Conservation (phyloP, 306 rosid species). For the Crataegus laevigata region DNA sequence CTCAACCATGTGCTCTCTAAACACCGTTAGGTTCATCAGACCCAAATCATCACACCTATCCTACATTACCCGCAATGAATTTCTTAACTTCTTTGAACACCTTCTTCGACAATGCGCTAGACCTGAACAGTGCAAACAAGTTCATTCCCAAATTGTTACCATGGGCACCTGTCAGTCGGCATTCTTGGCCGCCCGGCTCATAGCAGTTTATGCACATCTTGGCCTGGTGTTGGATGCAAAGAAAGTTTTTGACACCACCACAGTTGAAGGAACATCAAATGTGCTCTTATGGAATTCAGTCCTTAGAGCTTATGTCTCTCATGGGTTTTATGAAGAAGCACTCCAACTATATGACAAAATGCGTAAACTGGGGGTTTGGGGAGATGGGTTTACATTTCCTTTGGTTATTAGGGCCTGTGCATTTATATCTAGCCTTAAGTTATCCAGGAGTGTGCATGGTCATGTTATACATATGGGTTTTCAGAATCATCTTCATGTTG, state of each 20-base stretch:
- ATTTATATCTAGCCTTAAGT: slow-evolving; percentile 7
- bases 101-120: slow-evolving; percentile 34
- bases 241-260: slow-evolving; percentile 34
- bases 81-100: slow-evolving; percentile 36
- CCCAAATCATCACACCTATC: not conserved
- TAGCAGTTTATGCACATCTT: slow-evolving; percentile 40
- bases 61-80: slow-evolving; percentile 10
- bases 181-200: slow-evolving; percentile 57
- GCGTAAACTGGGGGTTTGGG: slow-evolving; percentile 55
- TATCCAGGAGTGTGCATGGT: slow-evolving; percentile 47
- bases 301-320: slow-evolving; percentile 62
- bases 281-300: slow-evolving; percentile 67
- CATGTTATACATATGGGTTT: slow-evolving; percentile 62
- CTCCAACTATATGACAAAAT: slow-evolving; percentile 40
- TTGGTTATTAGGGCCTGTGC: slow-evolving; percentile 50
- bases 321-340: slow-evolving; percentile 37
- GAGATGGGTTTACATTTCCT: slow-evolving; percentile 76
- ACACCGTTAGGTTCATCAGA: not conserved
- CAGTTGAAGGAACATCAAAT: slow-evolving; percentile 25
- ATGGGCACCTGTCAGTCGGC: slow-evolving; percentile 22
- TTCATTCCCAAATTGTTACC: slow-evolving; percentile 47
- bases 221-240: slow-evolving; percentile 37
- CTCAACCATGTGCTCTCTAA: slow-evolving; percentile 14
- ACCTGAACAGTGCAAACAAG: slow-evolving; percentile 39
- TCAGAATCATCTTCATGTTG: slow-evolving; percentile 47